Percentiles rank a stretch among this genome's conserved stretches.
Conservation (phyloP, 139 green algal species). For the Tetraselmis chui region DNA sequence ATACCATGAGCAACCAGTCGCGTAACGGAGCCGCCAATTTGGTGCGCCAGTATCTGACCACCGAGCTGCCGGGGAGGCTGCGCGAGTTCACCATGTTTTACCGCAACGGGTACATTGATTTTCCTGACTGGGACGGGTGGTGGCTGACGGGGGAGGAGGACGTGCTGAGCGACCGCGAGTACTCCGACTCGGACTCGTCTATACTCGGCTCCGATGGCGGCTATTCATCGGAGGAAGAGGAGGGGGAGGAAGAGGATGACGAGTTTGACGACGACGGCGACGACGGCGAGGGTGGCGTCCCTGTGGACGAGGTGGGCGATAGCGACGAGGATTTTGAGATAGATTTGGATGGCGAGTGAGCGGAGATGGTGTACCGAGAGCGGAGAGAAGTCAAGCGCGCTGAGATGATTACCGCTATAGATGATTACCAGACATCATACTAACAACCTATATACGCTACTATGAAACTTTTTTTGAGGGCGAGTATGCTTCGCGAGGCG, state of each 20-base stretch:
- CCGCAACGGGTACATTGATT: background rate
- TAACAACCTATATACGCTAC: no score
- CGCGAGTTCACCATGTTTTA: background rate
- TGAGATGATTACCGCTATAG: no score
- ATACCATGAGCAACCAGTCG: background rate
- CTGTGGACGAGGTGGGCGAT: no score
- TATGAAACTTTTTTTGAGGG: no score
- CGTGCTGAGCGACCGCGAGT: background rate
- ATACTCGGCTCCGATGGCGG: background rate
- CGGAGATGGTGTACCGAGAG: no score
- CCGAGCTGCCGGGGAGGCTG: background rate
- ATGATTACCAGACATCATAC: no score
- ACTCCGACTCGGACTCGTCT: background rate
- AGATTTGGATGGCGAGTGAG: background rate
- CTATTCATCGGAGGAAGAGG: background rate
- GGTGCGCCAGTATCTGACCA: background rate
- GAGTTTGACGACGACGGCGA: background rate
- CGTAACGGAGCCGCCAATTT: background rate
- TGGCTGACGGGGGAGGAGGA: background rate
- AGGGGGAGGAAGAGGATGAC: no score
- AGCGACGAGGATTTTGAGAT: background rate
- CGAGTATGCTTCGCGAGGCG: no score
- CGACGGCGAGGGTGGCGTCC: background rate
- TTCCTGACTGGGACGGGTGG: background rate
- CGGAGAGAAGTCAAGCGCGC: no score